Percentiles rank a stretch among this genome's conserved stretches.
Conservation (phyloP, 768 basidiomycete species). For the Kockovaella imperatae region DNA sequence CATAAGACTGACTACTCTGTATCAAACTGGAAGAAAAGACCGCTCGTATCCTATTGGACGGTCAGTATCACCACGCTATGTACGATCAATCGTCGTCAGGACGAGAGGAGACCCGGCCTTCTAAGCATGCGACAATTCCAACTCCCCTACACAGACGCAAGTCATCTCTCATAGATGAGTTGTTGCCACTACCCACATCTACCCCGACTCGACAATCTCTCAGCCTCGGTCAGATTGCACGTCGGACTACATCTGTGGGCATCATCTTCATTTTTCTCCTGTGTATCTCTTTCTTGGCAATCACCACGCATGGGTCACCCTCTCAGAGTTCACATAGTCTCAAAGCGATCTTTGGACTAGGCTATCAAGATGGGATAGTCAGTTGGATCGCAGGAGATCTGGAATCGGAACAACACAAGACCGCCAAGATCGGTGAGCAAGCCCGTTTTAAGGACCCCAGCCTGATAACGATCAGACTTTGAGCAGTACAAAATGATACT, state of each 20-base stretch:
- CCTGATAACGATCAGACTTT: constrained; percentile 31
- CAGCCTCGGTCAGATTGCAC: background rate
- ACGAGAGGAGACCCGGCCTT: too few relatives aligned
- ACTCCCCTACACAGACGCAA: background rate
- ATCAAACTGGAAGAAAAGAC: too few relatives aligned
- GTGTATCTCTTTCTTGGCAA: constrained; percentile 19
- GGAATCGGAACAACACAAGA: too few relatives aligned
- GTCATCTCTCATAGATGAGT: constrained; percentile 14
- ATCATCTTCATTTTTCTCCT: constrained; percentile 27
- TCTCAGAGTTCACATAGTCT: background rate
- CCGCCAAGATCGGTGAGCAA: too few relatives aligned
- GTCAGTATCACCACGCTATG: too few relatives aligned
- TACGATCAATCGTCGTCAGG: too few relatives aligned
- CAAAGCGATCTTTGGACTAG: constrained; percentile 10
- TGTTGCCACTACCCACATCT: constrained; percentile 12
- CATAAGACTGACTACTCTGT: too few relatives aligned
- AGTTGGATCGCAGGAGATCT: constrained; percentile 6
- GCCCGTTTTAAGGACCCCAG: too few relatives aligned
- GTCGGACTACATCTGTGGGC: constrained; percentile 19
- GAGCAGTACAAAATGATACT: constrained; percentile 40
- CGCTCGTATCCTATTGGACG: too few relatives aligned
- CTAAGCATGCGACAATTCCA: too few relatives aligned
- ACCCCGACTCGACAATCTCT: background rate
- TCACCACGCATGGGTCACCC: constrained; percentile 1
- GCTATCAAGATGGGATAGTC: constrained; percentile 8